phyloP scores from a whole-genome alignment of 2,329 filamentous ascomycete genomes.

The Penicillium sp. region DNA sequence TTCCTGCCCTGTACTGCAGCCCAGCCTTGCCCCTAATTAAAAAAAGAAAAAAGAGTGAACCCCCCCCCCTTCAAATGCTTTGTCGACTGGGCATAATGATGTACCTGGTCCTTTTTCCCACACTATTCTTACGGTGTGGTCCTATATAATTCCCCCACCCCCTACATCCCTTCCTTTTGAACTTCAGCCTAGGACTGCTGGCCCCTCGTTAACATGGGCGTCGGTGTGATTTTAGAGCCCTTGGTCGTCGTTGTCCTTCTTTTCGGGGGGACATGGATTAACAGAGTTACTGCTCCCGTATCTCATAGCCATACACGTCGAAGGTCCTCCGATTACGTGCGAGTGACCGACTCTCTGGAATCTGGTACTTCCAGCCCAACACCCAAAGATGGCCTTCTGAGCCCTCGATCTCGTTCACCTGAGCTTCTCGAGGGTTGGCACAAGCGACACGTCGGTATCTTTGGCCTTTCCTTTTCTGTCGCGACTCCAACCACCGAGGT shows the following conservation, averaged over 20 bases:
- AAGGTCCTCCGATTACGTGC: constrained; percentile 17
- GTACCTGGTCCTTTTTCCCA: not conserved
- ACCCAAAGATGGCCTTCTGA: constrained; percentile 34
- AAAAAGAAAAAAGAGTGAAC: too few species aligned
- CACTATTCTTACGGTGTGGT: not conserved
- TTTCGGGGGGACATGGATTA: constrained; percentile 58
- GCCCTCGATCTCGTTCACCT: constrained; percentile 32
- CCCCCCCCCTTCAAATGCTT: not conserved
- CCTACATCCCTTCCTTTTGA: not conserved
- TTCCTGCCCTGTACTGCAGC: constrained; percentile 1
- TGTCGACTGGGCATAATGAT: not conserved
- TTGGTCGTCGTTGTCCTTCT: constrained; percentile 56
- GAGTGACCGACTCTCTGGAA: constrained; percentile 32
- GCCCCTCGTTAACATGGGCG: constrained; percentile 44
- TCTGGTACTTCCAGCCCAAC: constrained; percentile 39
- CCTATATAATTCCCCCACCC: not conserved
- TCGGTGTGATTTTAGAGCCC: constrained; percentile 57
- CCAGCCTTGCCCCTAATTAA: too few species aligned
- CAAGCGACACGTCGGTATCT: constrained; percentile 46
- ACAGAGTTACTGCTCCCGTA: constrained; percentile 44
- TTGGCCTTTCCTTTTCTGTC: constrained; percentile 46
- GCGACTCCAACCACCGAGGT: constrained; percentile 58
- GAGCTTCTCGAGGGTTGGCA: constrained; percentile 46
- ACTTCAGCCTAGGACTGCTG: not conserved
- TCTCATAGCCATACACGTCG: constrained; percentile 15